Evolutionary conservation across 257 asterid genomes (phyloP), one percentile per base, ranked within the genome.

Genomic region (Euphrasia confusa): DNA sequence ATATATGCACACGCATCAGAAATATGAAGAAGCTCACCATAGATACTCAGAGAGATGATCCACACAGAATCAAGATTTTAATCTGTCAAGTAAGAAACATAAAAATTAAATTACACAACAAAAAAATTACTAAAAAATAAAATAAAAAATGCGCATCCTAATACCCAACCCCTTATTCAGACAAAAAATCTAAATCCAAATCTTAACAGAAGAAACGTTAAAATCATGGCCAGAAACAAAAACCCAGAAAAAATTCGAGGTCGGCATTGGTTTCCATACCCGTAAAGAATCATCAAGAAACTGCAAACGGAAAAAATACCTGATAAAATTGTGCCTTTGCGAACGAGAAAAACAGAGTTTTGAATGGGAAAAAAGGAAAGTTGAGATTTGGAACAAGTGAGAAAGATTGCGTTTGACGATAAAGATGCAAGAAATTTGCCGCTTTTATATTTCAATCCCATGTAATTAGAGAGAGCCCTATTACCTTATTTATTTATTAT

Each of bases 1-100:
- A 30, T 30, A 4, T 5, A 30, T 21, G 24, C 33, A 30, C 33
- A 30, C 33, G 5, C 33, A 74, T 74, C 73, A 61, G 58, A 66
- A 50, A 58, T 12, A 35, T 30, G 33, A 30, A 5, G 56, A 61
- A 65, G 71, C 90, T 80, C 77, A 88, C 96, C 96, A 88, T 88
- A n/a, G 69, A 69, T 35, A 21, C 24, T 21, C 24, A 21, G 24
- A 70, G 60, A 68, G 61, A 71, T 57, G 61, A 74, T 76, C 74
- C 72, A 67, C 77, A 63, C 69, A 69, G 1, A 30, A 68, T 67
- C 70, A 68, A 71, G 78, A 71, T 37, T 58, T 54, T 64, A 39
- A 60, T 84, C 91, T 80, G 92, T 33, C 67, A 54, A 73, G 60
- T 32, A 18, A 60, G 59, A 69, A 60, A 61, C 47, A 64, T 21